Conservation (phyloP, 2,329 filamentous ascomycete species). For the Monilinia vaccinii-corymbosi region DNA sequence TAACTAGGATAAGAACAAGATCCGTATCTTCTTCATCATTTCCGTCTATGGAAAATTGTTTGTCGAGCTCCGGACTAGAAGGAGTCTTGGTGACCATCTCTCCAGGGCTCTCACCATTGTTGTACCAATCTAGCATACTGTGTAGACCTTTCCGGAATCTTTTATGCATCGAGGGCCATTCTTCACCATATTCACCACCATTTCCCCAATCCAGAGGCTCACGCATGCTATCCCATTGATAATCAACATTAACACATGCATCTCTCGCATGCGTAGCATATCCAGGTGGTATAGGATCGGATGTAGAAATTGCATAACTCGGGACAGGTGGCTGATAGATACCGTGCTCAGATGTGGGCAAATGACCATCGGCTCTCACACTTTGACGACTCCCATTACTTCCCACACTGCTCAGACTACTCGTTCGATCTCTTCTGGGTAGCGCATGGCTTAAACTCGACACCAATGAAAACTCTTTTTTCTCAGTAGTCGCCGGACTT, state of each 20-base stretch:
- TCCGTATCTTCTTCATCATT: constrained; percentile 54
- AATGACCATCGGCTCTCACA: constrained; percentile 8
- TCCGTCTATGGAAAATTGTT: constrained; percentile 26
- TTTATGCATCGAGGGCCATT: constrained; percentile 93
- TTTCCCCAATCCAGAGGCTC: constrained; percentile 73
- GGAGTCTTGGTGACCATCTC: constrained; percentile 42
- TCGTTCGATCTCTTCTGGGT: constrained; percentile 28
- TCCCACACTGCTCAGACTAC: constrained; percentile 28
- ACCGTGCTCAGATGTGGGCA: constrained; percentile 22
- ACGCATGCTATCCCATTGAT: constrained; percentile 90
- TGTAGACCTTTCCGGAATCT: constrained; percentile 75
- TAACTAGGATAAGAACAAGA: constrained; percentile 77
- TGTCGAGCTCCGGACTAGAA: constrained; percentile 30
- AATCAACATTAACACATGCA: constrained; percentile 78
- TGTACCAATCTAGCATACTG: constrained; percentile 77
- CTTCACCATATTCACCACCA: constrained; percentile 80
- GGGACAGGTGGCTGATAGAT: constrained; percentile 69
- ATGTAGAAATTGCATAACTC: constrained; percentile 71
- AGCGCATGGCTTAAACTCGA: constrained; percentile 23
- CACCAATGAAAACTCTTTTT: constrained; percentile 22
- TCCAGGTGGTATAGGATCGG: constrained; percentile 74
- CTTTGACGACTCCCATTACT: constrained; percentile 22
- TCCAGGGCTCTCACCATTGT: constrained; percentile 42
- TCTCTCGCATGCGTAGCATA: constrained; percentile 88
- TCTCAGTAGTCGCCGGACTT: constrained; percentile 23